Conservation (phyloP, 2,329 filamentous ascomycete species). For the Colletotrichum trifolii region DNA sequence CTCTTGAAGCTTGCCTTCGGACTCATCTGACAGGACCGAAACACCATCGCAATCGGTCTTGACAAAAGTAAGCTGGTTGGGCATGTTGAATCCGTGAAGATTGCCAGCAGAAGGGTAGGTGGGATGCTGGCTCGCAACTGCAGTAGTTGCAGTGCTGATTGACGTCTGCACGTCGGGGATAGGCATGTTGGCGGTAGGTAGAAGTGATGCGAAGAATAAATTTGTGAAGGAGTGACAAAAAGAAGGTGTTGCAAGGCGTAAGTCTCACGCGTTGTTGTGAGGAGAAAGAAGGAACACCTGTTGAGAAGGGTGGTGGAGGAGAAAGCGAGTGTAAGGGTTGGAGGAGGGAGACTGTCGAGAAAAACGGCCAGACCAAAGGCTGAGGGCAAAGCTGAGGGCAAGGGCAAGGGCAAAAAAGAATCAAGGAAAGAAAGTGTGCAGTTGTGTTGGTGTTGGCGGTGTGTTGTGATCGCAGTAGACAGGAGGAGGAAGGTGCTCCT, state of each 20-base stretch:
- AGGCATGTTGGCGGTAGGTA: slow-evolving; percentile 10
- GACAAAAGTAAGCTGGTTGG: not conserved
- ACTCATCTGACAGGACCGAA: not conserved
- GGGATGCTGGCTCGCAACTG: slow-evolving; percentile 6
- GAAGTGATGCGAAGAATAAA: slow-evolving; percentile 8
- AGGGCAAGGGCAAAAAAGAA: not conserved
- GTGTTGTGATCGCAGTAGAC: too few relatives aligned
- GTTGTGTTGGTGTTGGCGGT: not conserved
- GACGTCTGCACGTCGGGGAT: slow-evolving; percentile 12
- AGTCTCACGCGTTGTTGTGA: not conserved
- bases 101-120: slow-evolving; percentile 23
- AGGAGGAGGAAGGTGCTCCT: not conserved
- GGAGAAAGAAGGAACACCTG: not conserved
- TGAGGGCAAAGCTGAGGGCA: too few relatives aligned
- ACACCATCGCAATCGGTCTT: not conserved
- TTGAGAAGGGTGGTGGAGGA: not conserved
- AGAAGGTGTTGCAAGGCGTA: not conserved
- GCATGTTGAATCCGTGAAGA: slow-evolving; percentile 21
- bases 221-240: not conserved
- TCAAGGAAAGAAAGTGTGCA: slow-evolving; percentile 2
- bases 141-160: slow-evolving; percentile 22
- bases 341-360: too few relatives aligned
- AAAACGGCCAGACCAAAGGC: too few relatives aligned
- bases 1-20: too few relatives aligned
- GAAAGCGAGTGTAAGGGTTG: not conserved